Base-by-base conservation (phyloP, 2,329 filamentous ascomycete genomes). In the Apiospora hydei region DNA sequence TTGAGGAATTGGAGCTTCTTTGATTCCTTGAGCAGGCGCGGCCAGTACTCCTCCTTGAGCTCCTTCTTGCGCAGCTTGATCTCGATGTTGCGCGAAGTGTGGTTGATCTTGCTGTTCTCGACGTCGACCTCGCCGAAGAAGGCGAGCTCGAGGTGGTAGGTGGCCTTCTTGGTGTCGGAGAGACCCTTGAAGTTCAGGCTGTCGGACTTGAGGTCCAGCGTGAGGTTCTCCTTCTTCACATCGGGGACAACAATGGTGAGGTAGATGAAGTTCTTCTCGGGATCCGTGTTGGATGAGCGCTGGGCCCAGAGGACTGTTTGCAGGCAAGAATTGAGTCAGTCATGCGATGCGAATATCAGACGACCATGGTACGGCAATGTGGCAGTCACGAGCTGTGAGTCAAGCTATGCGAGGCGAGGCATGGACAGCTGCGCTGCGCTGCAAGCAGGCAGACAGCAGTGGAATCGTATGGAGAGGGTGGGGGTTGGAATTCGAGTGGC, bases 41-140 rank as follows among this genome's bases (percentile, higher is more conserved):
- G 95, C 96, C 96, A 99, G 90, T 92, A 98, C 85, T 96, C 94
- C 80, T 94, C 91, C 85, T 95, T 94, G 76, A 96, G 89, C 81
- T 97, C 95, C 92, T 98, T 98, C 93, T 99, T 99, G 85, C 94
- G 91, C 83, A 99, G 89, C 82, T 97, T 93, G 79, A 98, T 84
- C 87, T 97, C 93, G 77, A 98, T 88, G 80, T 95, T 95, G 84
- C 96, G 94, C 81, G 90, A 88, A 66, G 93, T 97, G 89, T 98
- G 94, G 88, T 94, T 91, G 81, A 93, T 90, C 87, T 96, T 96
- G 88, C 90, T 94, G 84, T 93, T 91, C 74, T 89, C 90, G 74
- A 91, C 88, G 83, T 98, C 95, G 84, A 99, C 97, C 86, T 98
- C 95, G 82, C 84, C 94, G 85, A 88, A 98, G 84, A 99, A 92